phyloP scores from a whole-genome alignment of 2,329 filamentous ascomycete genomes.

The Aspergillus ruber region DNA sequence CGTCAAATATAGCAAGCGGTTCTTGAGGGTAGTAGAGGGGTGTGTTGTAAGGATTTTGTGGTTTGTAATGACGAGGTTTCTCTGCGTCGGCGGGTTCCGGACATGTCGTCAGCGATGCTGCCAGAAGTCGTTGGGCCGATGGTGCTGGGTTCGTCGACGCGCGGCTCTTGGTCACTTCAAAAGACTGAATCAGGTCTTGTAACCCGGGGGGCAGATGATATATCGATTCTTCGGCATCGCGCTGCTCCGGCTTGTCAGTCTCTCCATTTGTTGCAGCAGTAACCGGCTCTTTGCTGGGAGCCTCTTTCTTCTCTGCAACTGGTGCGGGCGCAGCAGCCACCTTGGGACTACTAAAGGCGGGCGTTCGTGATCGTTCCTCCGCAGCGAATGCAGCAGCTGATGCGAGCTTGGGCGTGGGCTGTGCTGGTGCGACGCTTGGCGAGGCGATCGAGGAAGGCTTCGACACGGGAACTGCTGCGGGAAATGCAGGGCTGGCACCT shows the following conservation, averaged over 20 bases:
- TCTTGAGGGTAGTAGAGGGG: slow-evolving; percentile 86
- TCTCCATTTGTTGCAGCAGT: slow-evolving; percentile 45
- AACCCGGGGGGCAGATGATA: slow-evolving; percentile 87
- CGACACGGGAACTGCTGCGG: slow-evolving; percentile 44
- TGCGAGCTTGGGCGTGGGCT: slow-evolving; percentile 38
- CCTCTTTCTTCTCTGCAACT: slow-evolving; percentile 42
- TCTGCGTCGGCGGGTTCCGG: slow-evolving; percentile 75
- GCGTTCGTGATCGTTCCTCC: slow-evolving; percentile 49
- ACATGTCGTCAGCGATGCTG: slow-evolving; percentile 64
- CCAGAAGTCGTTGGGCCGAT: slow-evolving; percentile 66
- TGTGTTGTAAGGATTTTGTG: slow-evolving; percentile 71
- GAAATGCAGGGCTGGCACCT: slow-evolving; percentile 50
- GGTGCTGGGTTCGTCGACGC: slow-evolving; percentile 55
- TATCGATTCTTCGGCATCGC: slow-evolving; percentile 68
- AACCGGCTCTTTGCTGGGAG: slow-evolving; percentile 32
- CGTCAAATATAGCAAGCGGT: slow-evolving; percentile 84
- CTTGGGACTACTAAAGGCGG: slow-evolving; percentile 40
- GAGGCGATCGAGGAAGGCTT: slow-evolving; percentile 55
- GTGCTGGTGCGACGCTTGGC: slow-evolving; percentile 44
- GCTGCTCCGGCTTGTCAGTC: slow-evolving; percentile 38
- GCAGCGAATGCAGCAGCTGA: slow-evolving; percentile 32
- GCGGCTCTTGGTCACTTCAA: slow-evolving; percentile 72
- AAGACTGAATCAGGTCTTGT: slow-evolving; percentile 85
- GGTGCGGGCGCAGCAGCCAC: slow-evolving; percentile 41
- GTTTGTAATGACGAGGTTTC: slow-evolving; percentile 74